These are phyloP conservation scores for Suillus luteus DNA, from an alignment of 768 basidiomycete species.

Conservation along the genomic window DNA sequence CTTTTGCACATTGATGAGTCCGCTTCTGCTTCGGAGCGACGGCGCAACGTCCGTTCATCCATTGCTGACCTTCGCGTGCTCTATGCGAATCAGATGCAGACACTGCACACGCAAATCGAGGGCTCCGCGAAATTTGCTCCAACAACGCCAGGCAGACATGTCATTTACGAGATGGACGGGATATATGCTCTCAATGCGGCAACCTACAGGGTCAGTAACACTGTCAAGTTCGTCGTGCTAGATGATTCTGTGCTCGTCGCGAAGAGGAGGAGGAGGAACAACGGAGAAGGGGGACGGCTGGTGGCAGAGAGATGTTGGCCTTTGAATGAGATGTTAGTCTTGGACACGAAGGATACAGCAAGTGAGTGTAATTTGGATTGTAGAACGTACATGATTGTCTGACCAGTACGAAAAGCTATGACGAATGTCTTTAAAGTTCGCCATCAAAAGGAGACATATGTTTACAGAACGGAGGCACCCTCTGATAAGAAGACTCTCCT, in stretches of 20 bases:
- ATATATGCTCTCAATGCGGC: constrained; percentile 88
- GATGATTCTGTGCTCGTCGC: constrained; percentile 93
- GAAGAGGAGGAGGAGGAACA: constrained; percentile 63
- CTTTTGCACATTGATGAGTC: constrained; percentile 88
- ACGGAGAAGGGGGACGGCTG: constrained; percentile 68
- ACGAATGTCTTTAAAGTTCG: constrained; percentile 97
- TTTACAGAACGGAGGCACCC: constrained; percentile 82
- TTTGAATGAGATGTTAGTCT: constrained; percentile 89
- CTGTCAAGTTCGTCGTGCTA: constrained; percentile 86
- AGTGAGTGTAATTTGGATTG: constrained; percentile 50
- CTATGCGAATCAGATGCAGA: constrained; percentile 94
- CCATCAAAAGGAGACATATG: constrained; percentile 91
- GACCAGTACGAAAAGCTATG: constrained; percentile 49
- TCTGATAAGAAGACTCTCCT: constrained; percentile 88
- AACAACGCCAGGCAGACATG: constrained; percentile 86
- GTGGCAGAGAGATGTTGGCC: constrained; percentile 95
- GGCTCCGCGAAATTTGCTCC: constrained; percentile 96
- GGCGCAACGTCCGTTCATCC: constrained; percentile 79
- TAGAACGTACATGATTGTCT: constrained; percentile 5
- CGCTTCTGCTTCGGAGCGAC: constrained; percentile 61
- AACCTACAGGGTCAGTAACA: constrained; percentile 89
- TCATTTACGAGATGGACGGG: constrained; percentile 82
- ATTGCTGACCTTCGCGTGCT: constrained; percentile 93
- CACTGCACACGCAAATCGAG: constrained; percentile 85
- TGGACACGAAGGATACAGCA: constrained; percentile 94